Evolutionary conservation across 768 basidiomycete genomes (phyloP), one percentile per base, ranked within the genome.

Genomic region (Coprinopsis marcescibilis): DNA sequence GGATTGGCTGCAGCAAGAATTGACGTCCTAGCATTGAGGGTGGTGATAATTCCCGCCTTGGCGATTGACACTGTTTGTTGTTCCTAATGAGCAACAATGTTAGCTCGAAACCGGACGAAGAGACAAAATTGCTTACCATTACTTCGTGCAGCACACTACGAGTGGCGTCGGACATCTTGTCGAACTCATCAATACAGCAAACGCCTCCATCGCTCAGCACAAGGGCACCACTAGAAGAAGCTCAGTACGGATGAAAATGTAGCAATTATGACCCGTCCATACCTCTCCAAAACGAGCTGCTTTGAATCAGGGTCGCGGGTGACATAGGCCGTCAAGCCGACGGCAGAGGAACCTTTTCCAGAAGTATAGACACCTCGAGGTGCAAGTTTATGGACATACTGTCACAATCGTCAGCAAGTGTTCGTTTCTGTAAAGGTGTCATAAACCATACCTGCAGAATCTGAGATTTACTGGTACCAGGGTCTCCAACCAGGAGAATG

Each of bases 41-140:
- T 99, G 0, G 96, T 97, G 59, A 97, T 97, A 55, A 99, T 99
- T 8, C 96, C 96, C 0, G 96, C 96, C 67, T 98, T 99, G 4
- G 96, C 96, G 51, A 98, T 95, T 3, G 94, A 97, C 15, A 97
- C 95, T 1, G 95, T 98, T 82, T 97, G 94, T 82, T 97, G 94
- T 78, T 98, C 94, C 94, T 96, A 17, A 23, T 32, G 29, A n/a
- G 51, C 10, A 34, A 39, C 20, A 33, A 27, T 33, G n/a, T 14
- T 15, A 38, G 24, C 17, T 4, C 5, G 46, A 49, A 17, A 50
- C 34, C 34, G 21, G 15, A 34, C 20, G 11, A 6, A 26, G 45
- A 20, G 6, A 15, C 19, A n/a, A 21, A 24, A 24, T 19, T 19
- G 8, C 38, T n/a, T 53, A 90, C 89, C 95, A 98, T 98, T 13